Base-by-base conservation (phyloP, 176 grass and related monocot genomes). In the Musa troglodytarum region DNA sequence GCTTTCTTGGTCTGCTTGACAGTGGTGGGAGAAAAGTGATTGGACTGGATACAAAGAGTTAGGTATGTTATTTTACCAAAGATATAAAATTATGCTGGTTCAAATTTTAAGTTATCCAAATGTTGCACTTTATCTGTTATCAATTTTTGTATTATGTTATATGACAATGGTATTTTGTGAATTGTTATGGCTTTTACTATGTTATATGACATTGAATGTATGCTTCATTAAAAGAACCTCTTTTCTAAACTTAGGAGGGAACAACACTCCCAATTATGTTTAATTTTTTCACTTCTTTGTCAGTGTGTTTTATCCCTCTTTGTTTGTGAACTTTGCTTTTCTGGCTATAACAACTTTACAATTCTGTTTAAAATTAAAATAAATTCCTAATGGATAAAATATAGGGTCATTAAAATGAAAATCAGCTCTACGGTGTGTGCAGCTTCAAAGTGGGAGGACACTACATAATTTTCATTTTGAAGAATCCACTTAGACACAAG, bases 11-110 rank as follows among this genome's bases (percentile, higher is more conserved):
- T 84, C 34, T 93, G 10, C 83, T 63, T 82, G 72, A 65, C 88
- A 98, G 95, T 98, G 95, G 95, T 93, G 90, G 95, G 95, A 98
- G 80, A 94, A 94, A 79, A 89, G 90, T 87, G 90, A 98, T 61
- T 98, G 95, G 95, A 98, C 88, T 75, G 95, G 95, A 79, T 91
- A 94, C 79, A 98, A 98, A 78, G 95, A 98, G 76, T 75, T 98
- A 87, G 95, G 95, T 98, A 85, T 50, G 81, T 49, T 49, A 66
- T 61, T 28, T 72, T 81, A 53, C 83, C 79, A 43, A 70, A 52
- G 8, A 50, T 20, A 50, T 8, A 70, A 10, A 21, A 21, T n/a
- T 70, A 11, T 50, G 14, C 68, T 70, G 16, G 16, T 76, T 71
- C 73, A 12, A n/a, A 62, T 82, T 29, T 74, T 3, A 55, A 9